phyloP scores from a whole-genome alignment of 2,329 filamentous ascomycete species.

The Sporothrix sp. region DNA sequence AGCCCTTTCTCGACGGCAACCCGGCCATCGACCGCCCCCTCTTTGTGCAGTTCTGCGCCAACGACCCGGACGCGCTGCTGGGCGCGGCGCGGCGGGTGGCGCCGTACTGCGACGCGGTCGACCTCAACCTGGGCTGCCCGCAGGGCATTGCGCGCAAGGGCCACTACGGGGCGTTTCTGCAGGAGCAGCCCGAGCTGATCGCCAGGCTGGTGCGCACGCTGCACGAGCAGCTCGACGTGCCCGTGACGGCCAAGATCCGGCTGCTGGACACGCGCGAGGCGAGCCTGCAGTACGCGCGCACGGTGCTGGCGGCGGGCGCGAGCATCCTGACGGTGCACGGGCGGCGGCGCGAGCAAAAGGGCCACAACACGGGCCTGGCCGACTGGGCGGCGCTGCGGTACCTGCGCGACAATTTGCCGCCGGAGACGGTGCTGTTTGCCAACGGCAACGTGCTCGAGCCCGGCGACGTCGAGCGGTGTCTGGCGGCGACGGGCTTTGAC shows the following conservation, averaged over 20 bases:
- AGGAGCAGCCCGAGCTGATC: constrained; percentile 83
- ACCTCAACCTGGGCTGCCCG: constrained; percentile 90
- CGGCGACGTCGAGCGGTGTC: constrained; percentile 65
- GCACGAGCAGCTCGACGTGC: constrained; percentile 66
- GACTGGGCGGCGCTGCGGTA: constrained; percentile 84
- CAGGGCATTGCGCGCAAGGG: constrained; percentile 90
- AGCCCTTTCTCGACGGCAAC: constrained; percentile 65
- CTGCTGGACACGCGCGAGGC: constrained; percentile 78
- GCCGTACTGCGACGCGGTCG: constrained; percentile 87
- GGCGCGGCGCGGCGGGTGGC: constrained; percentile 67
- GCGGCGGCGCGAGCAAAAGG: constrained; percentile 81
- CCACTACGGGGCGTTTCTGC: constrained; percentile 86
- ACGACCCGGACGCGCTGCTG: constrained; percentile 71
- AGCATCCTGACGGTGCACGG: constrained; percentile 93
- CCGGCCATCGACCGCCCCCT: constrained; percentile 75
- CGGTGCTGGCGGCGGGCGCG: constrained; percentile 76
- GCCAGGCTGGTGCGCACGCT: constrained; percentile 74
- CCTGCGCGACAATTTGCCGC: constrained; percentile 70
- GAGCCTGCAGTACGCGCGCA: constrained; percentile 80
- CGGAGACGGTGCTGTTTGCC: constrained; percentile 87
- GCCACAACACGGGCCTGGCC: constrained; percentile 84
- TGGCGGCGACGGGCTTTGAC: constrained; percentile 78
- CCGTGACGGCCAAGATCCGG: constrained; percentile 90
- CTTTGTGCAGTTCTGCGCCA: constrained; percentile 94
- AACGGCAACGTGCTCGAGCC: constrained; percentile 88